These are phyloP conservation scores for Metschnikowia matae DNA, from an alignment of 805 yeast genomes.

Conservation along the genomic window DNA sequence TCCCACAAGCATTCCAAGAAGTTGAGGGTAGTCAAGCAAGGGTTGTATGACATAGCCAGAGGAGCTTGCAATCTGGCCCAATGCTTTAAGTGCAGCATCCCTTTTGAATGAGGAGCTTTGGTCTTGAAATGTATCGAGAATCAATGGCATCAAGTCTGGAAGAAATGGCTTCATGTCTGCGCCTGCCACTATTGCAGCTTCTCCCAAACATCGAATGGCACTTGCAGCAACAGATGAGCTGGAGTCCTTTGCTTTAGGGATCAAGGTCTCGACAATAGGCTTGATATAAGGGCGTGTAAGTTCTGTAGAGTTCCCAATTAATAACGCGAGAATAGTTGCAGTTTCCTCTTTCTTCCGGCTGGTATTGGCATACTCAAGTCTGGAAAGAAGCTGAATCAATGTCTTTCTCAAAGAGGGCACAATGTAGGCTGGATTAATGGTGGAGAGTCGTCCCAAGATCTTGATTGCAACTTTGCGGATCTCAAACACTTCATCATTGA, in stretches of 20 bases:
- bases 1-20: constrained; percentile 74
- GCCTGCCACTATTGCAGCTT: constrained; percentile 82
- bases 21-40: constrained; percentile 82
- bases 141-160: constrained; percentile 76
- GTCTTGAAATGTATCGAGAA: constrained; percentile 85
- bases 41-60: constrained; percentile 97
- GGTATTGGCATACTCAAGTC: constrained; percentile 75
- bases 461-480: constrained; percentile 75
- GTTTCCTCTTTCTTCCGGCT: constrained; percentile 80
- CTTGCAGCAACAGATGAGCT: constrained; percentile 83
- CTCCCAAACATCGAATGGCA: constrained; percentile 84
- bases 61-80: constrained; percentile 85
- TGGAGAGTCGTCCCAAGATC: constrained; percentile 78
- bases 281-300: constrained; percentile 88
- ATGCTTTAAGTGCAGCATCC: constrained; percentile 81
- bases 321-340: constrained; percentile 65
- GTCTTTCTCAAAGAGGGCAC: constrained; percentile 89
- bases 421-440: constrained; percentile 90
- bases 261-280: constrained; percentile 80
- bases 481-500: constrained; percentile 85
- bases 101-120: constrained; percentile 85
- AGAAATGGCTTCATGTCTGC: constrained; percentile 73
- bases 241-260: constrained; percentile 69
- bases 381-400: constrained; percentile 77
- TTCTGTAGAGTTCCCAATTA: constrained; percentile 74